Percentiles rank a stretch among this genome's conserved stretches.
Evolutionary conservation across 2,329 filamentous ascomycete species (phyloP).

Genomic region (Cladosporium sp.): DNA sequence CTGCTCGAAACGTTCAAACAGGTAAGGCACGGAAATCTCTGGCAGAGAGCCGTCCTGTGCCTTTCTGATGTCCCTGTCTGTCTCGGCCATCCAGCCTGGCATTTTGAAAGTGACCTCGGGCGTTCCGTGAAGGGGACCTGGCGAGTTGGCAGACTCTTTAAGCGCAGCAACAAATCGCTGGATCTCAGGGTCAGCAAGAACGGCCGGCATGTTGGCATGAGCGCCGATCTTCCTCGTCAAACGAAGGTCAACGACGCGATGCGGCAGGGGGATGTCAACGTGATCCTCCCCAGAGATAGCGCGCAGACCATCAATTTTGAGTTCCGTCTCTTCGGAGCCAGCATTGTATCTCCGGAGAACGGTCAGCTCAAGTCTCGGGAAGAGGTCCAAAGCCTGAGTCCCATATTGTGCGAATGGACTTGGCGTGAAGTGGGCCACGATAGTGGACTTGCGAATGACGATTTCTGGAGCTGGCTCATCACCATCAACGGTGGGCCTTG

Average conservation of each 20-base stretch:
- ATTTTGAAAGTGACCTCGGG: constrained; percentile 28
- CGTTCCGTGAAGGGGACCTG: constrained; percentile 26
- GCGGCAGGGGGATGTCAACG: constrained; percentile 26
- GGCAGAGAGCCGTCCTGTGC: not conserved
- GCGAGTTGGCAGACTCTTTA: constrained; percentile 23
- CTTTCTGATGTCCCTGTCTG: not conserved
- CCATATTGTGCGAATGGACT: constrained; percentile 23
- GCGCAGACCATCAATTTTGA: constrained; percentile 15
- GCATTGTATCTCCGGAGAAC: constrained; percentile 15
- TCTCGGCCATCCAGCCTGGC: constrained; percentile 25
- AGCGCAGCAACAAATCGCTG: constrained; percentile 25
- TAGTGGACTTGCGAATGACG: not conserved
- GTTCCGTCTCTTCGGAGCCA: not conserved
- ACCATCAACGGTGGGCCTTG: not conserved
- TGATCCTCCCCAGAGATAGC: not conserved
- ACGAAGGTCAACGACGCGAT: constrained; percentile 28
- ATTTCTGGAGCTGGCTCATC: not conserved
- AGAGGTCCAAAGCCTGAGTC: constrained; percentile 8
- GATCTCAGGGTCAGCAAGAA: constrained; percentile 25
- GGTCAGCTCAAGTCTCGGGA: constrained; percentile 25
- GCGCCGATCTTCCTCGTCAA: constrained; percentile 25
- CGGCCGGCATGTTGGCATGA: constrained; percentile 10
- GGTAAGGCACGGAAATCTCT: constrained; percentile 27
- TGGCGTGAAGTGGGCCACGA: constrained; percentile 27
- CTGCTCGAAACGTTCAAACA: constrained; percentile 36